Evolutionary conservation across 345 rosid species (phyloP).

Genomic region (Arabidopsis suecica): DNA sequence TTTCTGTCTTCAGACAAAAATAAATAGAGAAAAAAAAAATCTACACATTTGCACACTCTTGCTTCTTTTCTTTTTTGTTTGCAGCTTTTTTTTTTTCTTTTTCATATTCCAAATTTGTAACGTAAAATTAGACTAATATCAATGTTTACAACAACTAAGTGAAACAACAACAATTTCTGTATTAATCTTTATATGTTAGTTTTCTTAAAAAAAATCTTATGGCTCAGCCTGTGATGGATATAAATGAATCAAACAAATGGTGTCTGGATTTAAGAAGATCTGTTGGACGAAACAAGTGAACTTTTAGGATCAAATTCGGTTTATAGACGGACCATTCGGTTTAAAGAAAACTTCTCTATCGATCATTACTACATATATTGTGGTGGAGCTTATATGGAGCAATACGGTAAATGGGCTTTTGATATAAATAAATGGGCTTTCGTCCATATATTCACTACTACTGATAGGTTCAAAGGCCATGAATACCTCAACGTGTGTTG

Average conservation of each 20-base stretch:
- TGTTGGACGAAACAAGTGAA: background rate
- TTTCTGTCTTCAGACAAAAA: constrained; percentile 6
- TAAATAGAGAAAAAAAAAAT: background rate
- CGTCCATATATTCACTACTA: background rate
- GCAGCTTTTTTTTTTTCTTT: background rate
- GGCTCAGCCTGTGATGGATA: background rate
- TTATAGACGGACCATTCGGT: no score
- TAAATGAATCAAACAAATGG: background rate
- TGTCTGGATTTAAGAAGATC: no score
- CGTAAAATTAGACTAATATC: background rate
- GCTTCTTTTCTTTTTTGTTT: background rate
- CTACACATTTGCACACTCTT: background rate
- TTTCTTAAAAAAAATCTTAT: no score
- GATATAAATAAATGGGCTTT: background rate
- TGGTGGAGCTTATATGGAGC: background rate
- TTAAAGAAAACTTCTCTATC: background rate
- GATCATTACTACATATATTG: no score
- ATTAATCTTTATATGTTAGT: no score
- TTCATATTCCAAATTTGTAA: background rate
- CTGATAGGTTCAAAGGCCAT: no score
- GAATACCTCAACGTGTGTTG: no score
- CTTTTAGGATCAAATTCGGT: background rate
- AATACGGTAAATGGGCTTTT: background rate
- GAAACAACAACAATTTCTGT: background rate
- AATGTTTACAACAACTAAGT: background rate